Base-by-base conservation (phyloP, 148 eudicot genomes). In the Silene conica region DNA sequence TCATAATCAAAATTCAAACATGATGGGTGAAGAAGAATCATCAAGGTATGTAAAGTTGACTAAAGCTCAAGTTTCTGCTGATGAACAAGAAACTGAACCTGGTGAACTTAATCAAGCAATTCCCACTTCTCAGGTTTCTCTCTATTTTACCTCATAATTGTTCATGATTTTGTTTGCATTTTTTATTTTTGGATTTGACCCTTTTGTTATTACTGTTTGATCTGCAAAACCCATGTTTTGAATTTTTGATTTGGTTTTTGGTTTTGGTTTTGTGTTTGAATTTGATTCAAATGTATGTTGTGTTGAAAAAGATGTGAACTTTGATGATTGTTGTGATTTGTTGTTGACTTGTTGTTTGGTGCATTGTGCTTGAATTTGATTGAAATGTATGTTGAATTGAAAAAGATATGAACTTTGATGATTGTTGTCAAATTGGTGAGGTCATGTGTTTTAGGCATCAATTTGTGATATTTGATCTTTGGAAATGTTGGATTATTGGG, bases 61-160 rank as follows among this genome's bases (percentile, higher is more conserved):
- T 26, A 94, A 89, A 59, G 96, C 91, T 78, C 98, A 89, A 79
- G 84, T 80, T 0, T 82, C 89, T n/a, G 73, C 81, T 67, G 78
- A 80, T 57, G 79, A 90, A 63, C 87, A 82, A 67, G 87, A 94
- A 57, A 88, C 92, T 72, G 76, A 57, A 43, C 97, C 97, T 25
- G 97, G 97, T 31, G 98, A 95, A 82, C 98, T 95, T 43, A 95
- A 95, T 84, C 98, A 92, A 76, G 97, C 97, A 4, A 86, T 95
- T 69, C 90, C 92, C 77, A 85, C 87, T 73, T 87, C 92, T 69
- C 96, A 94, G 96, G 98, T 94, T 21, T 11, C 23, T 15, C 55
- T 58, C 23, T 15, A 48, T 58, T 73, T 41, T 83, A 73, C 80
- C 16, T n/a, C 23, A 13, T 66, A 4, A 16, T 41, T 31, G 3